A percentile compares a stretch with the other conserved stretches of the same genome.
Conservation (phyloP, 805 yeast species). For the Suhomyces vadensis region DNA sequence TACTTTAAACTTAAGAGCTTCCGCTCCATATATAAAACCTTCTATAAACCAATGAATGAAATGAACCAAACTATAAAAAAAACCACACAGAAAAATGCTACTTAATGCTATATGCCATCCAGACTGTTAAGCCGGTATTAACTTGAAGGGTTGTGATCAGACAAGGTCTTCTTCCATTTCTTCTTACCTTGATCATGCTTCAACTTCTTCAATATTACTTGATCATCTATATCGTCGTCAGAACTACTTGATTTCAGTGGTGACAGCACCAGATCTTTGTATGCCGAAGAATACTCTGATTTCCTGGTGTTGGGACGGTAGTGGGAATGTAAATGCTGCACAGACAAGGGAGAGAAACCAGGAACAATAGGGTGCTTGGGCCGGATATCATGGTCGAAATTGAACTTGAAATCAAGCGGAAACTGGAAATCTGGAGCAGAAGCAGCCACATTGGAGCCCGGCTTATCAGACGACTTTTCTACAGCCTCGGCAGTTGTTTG, state of each 20-base stretch:
- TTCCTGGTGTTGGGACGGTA: neutral
- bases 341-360: slow-evolving; percentile 41
- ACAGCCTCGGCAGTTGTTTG: neutral
- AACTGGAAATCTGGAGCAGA: slow-evolving; percentile 10
- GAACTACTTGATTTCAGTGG: slow-evolving; percentile 10
- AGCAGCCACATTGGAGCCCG: neutral
- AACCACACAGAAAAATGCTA: no score
- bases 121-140: no score
- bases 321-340: slow-evolving; percentile 24
- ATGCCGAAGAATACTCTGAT: neutral
- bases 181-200: slow-evolving; percentile 8
- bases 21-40: no score
- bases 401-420: slow-evolving; percentile 34
- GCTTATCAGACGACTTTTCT: neutral
- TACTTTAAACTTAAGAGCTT: no score
- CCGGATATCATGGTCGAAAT: slow-evolving; percentile 28
- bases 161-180: slow-evolving; percentile 10
- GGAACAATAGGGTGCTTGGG: slow-evolving; percentile 32
- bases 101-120: no score
- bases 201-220: slow-evolving; percentile 7
- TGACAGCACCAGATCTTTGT: slow-evolving; percentile 9
- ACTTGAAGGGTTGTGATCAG: neutral
- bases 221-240: slow-evolving; percentile 9
- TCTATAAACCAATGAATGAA: neutral
- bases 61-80: slow-evolving; percentile 1